Base-by-base conservation (phyloP, 306 rosid species). In the Trichosanthes truncata region DNA sequence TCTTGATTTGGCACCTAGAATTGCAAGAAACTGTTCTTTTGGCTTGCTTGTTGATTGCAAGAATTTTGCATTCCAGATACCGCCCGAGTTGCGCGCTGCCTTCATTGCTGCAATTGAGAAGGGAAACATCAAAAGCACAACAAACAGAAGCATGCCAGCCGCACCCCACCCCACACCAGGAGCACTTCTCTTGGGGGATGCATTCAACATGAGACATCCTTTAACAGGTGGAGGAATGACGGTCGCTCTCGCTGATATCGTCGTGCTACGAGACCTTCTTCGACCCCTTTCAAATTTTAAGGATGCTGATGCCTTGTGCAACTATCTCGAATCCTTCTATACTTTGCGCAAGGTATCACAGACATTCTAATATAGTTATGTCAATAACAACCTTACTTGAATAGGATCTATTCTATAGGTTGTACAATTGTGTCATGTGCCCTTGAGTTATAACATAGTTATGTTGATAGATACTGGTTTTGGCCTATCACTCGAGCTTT, bases 241-340 rank as follows among this genome's bases (percentile, higher is more conserved):
- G 1, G 84, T 84, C 9, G 89, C 89, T 78, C 90, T 91, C 31
- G 82, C 93, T 1, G 87, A 84, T 7, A 31, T 81, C 25, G 36
- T 85, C 31, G 78, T 91, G 56, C 84, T 87, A 0, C 71, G 86
- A 43, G 55, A 89, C 49, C 90, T 91, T 23, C 91, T 91, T 2
- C 84, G 85, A 26, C 91, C 88, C 36, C 81, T 87, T 40, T 77
- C n/a, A 6, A 33, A 89, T 80, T 85, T 89, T 2, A 90, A 81
- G 78, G 86, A 89, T 59, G 84, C 90, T 35, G 74, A 81, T 61
- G 80, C 90, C 77, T 84, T 89, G 53, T 85, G 81, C 87, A 84
- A 74, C 55, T 89, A 87, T 76, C 89, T 91, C 1, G 87, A 91
- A 84, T 86, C 88, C 15, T 89, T 89, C 84, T 84, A 89, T 74